Base-by-base conservation (phyloP, 176 grass and related monocot species). In the Pontederia crassipes region DNA sequence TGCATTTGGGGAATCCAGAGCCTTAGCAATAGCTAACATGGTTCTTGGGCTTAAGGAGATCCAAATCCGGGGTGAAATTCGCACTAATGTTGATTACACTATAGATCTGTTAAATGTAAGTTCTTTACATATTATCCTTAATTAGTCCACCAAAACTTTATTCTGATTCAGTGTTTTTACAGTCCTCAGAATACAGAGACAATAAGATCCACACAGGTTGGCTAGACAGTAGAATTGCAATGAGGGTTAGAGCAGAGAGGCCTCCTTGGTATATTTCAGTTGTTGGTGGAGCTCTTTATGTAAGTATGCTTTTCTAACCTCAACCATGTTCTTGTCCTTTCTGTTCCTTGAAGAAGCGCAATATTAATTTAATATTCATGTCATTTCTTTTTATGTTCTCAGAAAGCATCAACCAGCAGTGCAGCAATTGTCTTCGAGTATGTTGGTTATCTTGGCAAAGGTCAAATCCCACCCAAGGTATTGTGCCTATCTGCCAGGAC, bases 101-200 rank as follows among this genome's bases (percentile, higher is more conserved):
- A 83, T 98, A 64, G 93, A 98, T 88, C 93, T 98, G 59, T 88
- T 98, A 79, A 88, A 98, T 80, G 93, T 92, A 92, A 88, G 75
- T 70, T 68, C 26, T 61, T 56, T 13, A 45, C 20, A 58, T 17
- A 62, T 49, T 62, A 32, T 70, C 57, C 64, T 70, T 32, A 54
- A 32, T 18, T 40, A 54, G 61, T 8, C 45, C 52, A 51, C 48
- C 10, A 45, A 2, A 50, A 24, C 17, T 48, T 79, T 14, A 65
- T 57, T 69, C 74, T 52, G 66, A 73, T 81, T 16, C 74, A 27
- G 60, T 46, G 12, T 63, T 20, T 46, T 74, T 76, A 17, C 79
- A 98, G 93, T 61, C 66, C 20, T 47, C 79, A 52, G 88, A 98
- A 67, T 98, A 98, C 67, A 84, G 93, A 68, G 84, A 86, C 65